Base-by-base conservation (phyloP, 2,329 filamentous ascomycete genomes). In the Ceratocystis diversiconidia region DNA sequence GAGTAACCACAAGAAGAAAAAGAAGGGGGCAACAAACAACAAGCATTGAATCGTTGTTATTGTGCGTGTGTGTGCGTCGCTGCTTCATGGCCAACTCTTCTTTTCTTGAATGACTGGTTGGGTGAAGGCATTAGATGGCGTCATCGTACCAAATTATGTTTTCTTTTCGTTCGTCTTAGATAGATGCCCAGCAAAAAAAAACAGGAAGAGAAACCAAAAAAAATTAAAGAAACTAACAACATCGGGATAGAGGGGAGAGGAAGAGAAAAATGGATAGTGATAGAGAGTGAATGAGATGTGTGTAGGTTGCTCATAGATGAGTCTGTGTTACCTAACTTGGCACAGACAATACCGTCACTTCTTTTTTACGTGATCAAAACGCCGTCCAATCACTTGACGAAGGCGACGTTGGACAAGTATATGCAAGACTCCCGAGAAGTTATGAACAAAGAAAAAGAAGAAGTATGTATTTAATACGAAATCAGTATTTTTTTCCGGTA, bases 171-270 rank as follows among this genome's bases (percentile, higher is more conserved):
- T 46, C n/a, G 41, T 62, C 43, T 41, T 44, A 62, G 22, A 43
- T 52, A 43, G 30, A 61, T 46, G 44, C 44, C 59, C 57, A 30
- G 52, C 52, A 55, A 50, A 32, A 65, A 48, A 65, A 65, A 65
- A 62, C 57, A 65, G 61, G 64, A 50, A 60, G 61, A 65, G 64
- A 65, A 65, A 61, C 43, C 50, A 48, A 65, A 65, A 65, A 65
- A 65, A 61, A 36, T 61, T 65, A 52, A 65, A 65, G 57, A 65
- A 65, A 65, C 61, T 48, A 65, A 65, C 30, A 65, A 60, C 46
- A 48, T 25, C 30, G 52, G 25, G 52, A 28, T 10, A 6, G 52
- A 30, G 52, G 5, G 15, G 52, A 32, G 10, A 22, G 52, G 22
- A 15, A 17, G 12, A 12, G 50, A 55, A 25, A 55, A 12, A 10